These are phyloP conservation scores for Mortierella sp. DNA, from an alignment of 371 early-diverging fungal genomes.

Conservation along the genomic window DNA sequence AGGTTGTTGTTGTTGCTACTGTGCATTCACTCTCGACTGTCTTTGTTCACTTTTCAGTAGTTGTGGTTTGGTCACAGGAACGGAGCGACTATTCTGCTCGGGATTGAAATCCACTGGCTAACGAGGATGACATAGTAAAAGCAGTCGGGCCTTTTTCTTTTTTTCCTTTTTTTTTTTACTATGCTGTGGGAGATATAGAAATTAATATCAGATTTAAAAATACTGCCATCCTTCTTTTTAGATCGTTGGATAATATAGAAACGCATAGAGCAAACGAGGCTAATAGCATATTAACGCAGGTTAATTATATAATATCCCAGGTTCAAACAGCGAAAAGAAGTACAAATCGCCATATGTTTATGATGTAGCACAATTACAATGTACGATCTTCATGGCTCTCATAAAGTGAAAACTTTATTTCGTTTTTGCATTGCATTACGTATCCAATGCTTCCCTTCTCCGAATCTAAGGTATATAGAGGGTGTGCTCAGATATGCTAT, in stretches of 20 bases:
- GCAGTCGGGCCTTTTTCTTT: background rate
- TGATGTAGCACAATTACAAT: background rate
- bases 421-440: background rate
- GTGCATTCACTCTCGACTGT: too few relatives aligned
- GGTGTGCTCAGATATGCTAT: background rate
- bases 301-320: too few relatives aligned
- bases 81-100: background rate
- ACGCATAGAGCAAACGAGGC: too few relatives aligned
- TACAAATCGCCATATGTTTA: too few relatives aligned
- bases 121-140: background rate
- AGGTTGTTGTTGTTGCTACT: too few relatives aligned
- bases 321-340: too few relatives aligned
- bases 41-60: too few relatives aligned
- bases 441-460: slow-evolving; percentile 8
- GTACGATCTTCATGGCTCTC: slow-evolving; percentile 1
- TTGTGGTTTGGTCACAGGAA: too few relatives aligned
- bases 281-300: too few relatives aligned
- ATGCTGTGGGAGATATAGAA: background rate
- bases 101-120: background rate
- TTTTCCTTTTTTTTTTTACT: background rate
- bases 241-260: too few relatives aligned
- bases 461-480: background rate
- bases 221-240: too few relatives aligned
- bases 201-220: too few relatives aligned
- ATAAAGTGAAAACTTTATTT: background rate